A percentile compares a stretch with the other conserved stretches of the same genome.
These are phyloP conservation scores for Parastagonospora nodorum DNA, from an alignment of 2,329 filamentous ascomycete species.

Conservation along the genomic window DNA sequence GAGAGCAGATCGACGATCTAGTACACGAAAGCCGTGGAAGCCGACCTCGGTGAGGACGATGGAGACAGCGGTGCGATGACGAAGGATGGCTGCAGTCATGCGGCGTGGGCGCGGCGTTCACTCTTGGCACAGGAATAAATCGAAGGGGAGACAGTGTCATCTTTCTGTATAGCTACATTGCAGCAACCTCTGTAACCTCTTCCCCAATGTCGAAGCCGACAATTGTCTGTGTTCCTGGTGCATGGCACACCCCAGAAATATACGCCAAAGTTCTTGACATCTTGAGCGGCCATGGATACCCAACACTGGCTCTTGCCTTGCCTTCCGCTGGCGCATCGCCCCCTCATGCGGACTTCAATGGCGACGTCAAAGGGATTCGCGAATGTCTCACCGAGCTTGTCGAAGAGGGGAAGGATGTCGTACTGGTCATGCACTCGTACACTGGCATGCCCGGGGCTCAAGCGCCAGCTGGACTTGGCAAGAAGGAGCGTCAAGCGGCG, in stretches of 20 bases:
- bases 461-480: slow-evolving; percentile 9
- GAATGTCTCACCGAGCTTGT: slow-evolving; percentile 4
- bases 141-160: too few relatives aligned
- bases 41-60: too few relatives aligned
- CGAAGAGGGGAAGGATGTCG: slow-evolving; percentile 7
- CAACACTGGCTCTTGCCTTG: background rate
- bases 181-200: too few relatives aligned
- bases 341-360: slow-evolving; percentile 4
- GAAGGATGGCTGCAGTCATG: too few relatives aligned
- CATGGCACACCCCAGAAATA: slow-evolving; percentile 12
- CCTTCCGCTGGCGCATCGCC: slow-evolving; percentile 8
- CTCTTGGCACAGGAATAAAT: too few relatives aligned
- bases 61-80: too few relatives aligned
- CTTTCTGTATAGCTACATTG: too few relatives aligned
- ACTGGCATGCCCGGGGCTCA: slow-evolving; percentile 12
- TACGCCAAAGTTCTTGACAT: slow-evolving; percentile 3
- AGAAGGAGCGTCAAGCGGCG: slow-evolving; percentile 2
- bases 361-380: slow-evolving; percentile 10
- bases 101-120: too few relatives aligned
- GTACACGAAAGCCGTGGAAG: too few relatives aligned
- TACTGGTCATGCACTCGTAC: slow-evolving; percentile 14
- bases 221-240: slow-evolving; percentile 16
- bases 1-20: too few relatives aligned
- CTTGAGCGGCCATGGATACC: slow-evolving; percentile 4
- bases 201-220: slow-evolving; percentile 16